Conservation (phyloP, 768 basidiomycete genomes). For the Tephrocybe sp. region DNA sequence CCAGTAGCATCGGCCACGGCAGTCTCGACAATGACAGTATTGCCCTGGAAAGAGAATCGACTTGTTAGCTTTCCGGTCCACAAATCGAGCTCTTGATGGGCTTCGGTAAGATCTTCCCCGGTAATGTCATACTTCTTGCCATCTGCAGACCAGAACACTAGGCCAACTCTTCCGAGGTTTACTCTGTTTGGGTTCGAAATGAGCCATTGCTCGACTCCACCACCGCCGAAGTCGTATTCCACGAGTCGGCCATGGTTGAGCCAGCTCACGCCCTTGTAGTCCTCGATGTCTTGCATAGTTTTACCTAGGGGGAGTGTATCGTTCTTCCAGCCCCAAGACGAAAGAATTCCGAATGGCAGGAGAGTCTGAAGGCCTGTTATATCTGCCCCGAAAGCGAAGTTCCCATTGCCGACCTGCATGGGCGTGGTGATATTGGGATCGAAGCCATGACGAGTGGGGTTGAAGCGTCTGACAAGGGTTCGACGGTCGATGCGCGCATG, state of each 20-base stretch:
- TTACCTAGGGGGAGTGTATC: constrained; percentile 47
- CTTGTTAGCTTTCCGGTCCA: constrained; percentile 56
- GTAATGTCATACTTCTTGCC: constrained; percentile 30
- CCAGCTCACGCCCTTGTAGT: constrained; percentile 51
- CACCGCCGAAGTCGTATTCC: constrained; percentile 53
- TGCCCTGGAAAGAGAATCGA: constrained; percentile 37
- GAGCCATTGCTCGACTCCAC: constrained; percentile 51
- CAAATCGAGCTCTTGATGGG: constrained; percentile 47
- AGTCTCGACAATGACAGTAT: constrained; percentile 37
- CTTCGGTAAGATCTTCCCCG: constrained; percentile 35
- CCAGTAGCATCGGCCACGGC: constrained; percentile 38
- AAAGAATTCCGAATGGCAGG: constrained; percentile 53
- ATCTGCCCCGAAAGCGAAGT: constrained; percentile 62
- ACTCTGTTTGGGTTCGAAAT: constrained; percentile 58
- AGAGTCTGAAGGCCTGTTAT: constrained; percentile 60
- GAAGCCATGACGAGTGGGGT: constrained; percentile 49
- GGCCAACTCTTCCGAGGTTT: constrained; percentile 51
- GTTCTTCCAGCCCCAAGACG: constrained; percentile 65
- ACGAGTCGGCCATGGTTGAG: constrained; percentile 49
- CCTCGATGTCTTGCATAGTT: constrained; percentile 42
- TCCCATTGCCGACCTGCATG: constrained; percentile 62
- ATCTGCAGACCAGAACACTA: constrained; percentile 36
- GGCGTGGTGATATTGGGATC: constrained; percentile 39
- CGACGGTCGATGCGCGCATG: constrained; percentile 37
- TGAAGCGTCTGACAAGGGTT: constrained; percentile 46